These are phyloP conservation scores for Malassezia slooffiae DNA, from an alignment of 1,284 basidiomycete species.

Conservation along the genomic window DNA sequence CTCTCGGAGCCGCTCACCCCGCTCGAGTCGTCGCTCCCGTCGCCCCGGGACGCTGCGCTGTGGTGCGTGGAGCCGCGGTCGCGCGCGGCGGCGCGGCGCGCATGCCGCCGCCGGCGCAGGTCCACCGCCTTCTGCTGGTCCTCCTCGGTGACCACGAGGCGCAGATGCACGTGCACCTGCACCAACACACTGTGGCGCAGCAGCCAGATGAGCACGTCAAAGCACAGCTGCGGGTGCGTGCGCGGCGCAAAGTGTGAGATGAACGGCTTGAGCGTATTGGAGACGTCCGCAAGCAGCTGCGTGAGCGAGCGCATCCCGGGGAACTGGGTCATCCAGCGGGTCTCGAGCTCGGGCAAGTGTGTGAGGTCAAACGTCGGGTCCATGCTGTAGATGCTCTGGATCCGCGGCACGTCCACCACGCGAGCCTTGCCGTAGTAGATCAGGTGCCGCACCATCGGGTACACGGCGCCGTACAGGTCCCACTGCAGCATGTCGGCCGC, in stretches of 20 bases:
- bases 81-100: background rate
- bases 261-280: slow-evolving; percentile 19
- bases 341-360: slow-evolving; percentile 57
- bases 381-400: slow-evolving; percentile 70
- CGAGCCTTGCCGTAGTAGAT: slow-evolving; percentile 81
- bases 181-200: slow-evolving; percentile 72
- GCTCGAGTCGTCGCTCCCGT: too few species aligned
- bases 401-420: slow-evolving; percentile 69
- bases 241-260: slow-evolving; percentile 20
- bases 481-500: slow-evolving; percentile 72
- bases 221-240: slow-evolving; percentile 52
- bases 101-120: slow-evolving; percentile 2
- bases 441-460: slow-evolving; percentile 75
- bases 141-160: slow-evolving; percentile 65
- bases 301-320: slow-evolving; percentile 59
- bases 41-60: too few species aligned
- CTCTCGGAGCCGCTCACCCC: background rate
- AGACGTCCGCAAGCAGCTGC: slow-evolving; percentile 26
- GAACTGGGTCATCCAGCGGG: slow-evolving; percentile 61
- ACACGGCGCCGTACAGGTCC: slow-evolving; percentile 73
- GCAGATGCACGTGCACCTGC: slow-evolving; percentile 72
- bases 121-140: slow-evolving; percentile 55
- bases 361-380: slow-evolving; percentile 29
- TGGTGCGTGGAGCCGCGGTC: too few species aligned
- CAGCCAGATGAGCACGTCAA: slow-evolving; percentile 82